Percentiles rank a stretch among this genome's conserved stretches.
These are phyloP conservation scores for Agrostemma githago DNA, from an alignment of 148 eudicot genomes.

Conservation along the genomic window DNA sequence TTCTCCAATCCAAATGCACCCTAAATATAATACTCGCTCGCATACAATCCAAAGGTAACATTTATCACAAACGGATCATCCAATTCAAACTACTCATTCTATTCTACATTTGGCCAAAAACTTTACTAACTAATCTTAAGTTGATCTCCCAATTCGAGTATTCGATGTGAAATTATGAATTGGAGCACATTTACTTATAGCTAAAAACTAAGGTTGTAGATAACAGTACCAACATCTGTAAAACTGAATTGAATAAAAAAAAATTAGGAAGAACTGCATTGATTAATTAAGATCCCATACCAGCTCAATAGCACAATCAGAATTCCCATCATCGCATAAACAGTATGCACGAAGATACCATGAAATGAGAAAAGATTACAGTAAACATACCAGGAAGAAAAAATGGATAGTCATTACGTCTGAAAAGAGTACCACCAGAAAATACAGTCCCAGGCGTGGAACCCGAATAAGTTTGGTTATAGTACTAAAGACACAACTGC, in stretches of 20 bases:
- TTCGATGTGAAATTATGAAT: no score
- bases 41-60: no score
- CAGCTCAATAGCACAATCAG: not conserved
- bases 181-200: no score
- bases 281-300: no score
- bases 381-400: constrained; percentile 86
- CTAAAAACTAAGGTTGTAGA: no score
- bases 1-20: no score
- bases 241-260: not conserved
- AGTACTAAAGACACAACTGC: constrained; percentile 93
- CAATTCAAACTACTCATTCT: no score
- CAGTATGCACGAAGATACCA: not conserved
- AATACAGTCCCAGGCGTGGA: constrained; percentile 85
- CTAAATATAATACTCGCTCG: no score
- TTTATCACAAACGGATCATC: no score
- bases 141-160: no score
- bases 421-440: constrained; percentile 77
- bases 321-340: not conserved
- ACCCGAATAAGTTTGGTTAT: constrained; percentile 71
- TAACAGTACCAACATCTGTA: not conserved
- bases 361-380: not conserved
- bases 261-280: not conserved
- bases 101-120: no score
- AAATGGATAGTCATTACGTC: constrained; percentile 97
- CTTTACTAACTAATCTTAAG: no score